phyloP scores from a whole-genome alignment of 108 stramenopile genomes.

The Fistulifera pelliculosa region DNA sequence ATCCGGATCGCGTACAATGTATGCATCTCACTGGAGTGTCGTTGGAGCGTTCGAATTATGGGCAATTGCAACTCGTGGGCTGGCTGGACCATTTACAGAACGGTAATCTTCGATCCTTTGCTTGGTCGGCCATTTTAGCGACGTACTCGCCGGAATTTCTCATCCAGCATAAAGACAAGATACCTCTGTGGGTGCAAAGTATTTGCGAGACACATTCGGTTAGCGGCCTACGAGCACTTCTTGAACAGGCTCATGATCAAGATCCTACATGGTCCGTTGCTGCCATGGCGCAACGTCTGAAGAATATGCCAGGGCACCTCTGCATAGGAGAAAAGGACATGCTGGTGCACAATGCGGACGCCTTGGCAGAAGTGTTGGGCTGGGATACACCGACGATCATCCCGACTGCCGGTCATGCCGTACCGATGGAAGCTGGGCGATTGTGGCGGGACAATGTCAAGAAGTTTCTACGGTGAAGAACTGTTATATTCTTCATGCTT shows the following conservation, averaged over 20 bases:
- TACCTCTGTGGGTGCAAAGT: slow-evolving; percentile 31
- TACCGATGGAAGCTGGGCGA: slow-evolving; percentile 29
- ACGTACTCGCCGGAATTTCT: slow-evolving; percentile 50
- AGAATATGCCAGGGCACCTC: slow-evolving; percentile 10
- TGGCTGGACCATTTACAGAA: slow-evolving; percentile 37
- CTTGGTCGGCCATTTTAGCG: slow-evolving; percentile 44
- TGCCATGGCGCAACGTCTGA: slow-evolving; percentile 37
- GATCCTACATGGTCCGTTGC: slow-evolving; percentile 34
- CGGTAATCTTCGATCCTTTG: slow-evolving; percentile 37
- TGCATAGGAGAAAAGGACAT: slow-evolving; percentile 43
- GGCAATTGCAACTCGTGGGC: slow-evolving; percentile 25
- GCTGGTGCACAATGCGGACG: slow-evolving; percentile 13
- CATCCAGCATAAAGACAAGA: slow-evolving; percentile 12
- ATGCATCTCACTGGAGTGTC: slow-evolving; percentile 57
- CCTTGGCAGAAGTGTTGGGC: slow-evolving; percentile 16
- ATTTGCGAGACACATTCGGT: slow-evolving; percentile 12
- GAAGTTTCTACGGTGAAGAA: not conserved
- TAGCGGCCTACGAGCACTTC: slow-evolving; percentile 37
- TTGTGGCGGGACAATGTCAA: not conserved
- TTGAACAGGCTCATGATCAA: slow-evolving; percentile 27
- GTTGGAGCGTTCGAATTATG: slow-evolving; percentile 32
- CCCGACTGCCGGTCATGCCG: slow-evolving; percentile 42
- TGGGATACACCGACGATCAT: slow-evolving; percentile 12
- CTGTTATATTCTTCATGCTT: no score
- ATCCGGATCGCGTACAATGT: slow-evolving; percentile 26